These are phyloP conservation scores for Niebla homalea DNA, from an alignment of 495 filamentous ascomycete genomes.

Conservation along the genomic window DNA sequence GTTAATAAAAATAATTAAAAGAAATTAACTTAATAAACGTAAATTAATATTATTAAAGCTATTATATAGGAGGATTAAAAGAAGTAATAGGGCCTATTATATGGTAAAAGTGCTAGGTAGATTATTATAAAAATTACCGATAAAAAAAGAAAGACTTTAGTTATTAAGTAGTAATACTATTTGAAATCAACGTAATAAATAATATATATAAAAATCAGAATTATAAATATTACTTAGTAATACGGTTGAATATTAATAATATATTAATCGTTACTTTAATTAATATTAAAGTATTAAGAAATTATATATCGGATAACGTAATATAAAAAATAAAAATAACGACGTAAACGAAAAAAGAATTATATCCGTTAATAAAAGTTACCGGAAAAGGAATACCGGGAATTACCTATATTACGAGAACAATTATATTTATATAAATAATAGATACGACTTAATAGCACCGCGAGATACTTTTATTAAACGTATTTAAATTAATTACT, in stretches of 20 bases:
- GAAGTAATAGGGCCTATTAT: neutral
- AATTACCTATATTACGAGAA: neutral
- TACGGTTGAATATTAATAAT: neutral
- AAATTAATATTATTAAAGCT: no score
- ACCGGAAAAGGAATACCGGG: no score
- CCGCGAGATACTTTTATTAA: neutral
- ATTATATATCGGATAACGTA: neutral
- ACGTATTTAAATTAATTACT: neutral
- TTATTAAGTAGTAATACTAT: neutral
- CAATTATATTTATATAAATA: constrained; percentile 1
- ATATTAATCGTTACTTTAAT: neutral
- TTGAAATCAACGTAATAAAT: neutral
- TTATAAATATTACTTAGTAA: neutral
- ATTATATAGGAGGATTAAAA: neutral
- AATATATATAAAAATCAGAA: no score
- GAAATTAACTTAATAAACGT: no score
- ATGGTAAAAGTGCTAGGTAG: no score
- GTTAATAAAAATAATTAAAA: neutral
- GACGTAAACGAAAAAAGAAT: no score
- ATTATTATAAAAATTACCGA: neutral
- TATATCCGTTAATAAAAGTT: no score
- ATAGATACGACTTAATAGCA: no score
- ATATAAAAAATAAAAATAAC: no score
- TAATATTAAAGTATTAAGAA: neutral
- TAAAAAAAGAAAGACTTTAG: neutral